phyloP scores from a whole-genome alignment of 495 filamentous ascomycete species.

The Viridothelium virens region DNA sequence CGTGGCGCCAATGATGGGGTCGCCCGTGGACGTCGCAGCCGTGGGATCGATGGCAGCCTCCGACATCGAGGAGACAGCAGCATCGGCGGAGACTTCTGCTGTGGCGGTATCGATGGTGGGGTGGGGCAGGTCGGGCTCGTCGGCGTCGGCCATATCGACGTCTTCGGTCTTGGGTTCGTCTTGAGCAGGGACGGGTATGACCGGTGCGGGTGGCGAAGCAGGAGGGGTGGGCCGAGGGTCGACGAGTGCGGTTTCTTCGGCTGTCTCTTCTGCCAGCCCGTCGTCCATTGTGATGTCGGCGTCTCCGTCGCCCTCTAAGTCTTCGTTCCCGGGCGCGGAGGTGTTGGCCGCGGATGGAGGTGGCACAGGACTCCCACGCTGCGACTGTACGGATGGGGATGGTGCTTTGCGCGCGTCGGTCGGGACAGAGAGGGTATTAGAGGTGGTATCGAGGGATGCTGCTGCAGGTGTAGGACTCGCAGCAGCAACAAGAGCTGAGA shows the following conservation, averaged over 20 bases:
- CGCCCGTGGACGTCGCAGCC: neutral
- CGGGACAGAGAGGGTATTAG: neutral
- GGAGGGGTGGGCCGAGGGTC: neutral
- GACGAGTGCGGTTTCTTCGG: neutral
- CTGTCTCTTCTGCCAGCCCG: constrained; percentile 6
- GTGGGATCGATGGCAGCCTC: constrained; percentile 16
- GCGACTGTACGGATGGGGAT: constrained; percentile 6
- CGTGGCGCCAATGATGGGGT: neutral
- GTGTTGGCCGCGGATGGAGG: neutral
- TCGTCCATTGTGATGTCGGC: constrained; percentile 12
- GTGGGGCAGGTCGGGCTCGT: neutral
- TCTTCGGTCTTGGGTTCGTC: neutral
- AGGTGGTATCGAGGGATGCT: neutral
- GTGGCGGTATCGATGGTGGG: neutral
- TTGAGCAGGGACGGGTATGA: too few species aligned
- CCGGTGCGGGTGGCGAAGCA: neutral
- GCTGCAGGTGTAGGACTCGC: constrained; percentile 36
- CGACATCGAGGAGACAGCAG: constrained; percentile 11
- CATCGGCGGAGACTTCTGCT: constrained; percentile 27
- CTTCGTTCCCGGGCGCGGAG: constrained; percentile 41
- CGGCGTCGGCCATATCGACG: constrained; percentile 11
- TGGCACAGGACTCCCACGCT: constrained; percentile 3
- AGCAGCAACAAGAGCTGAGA: neutral
- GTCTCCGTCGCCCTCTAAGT: constrained; percentile 52
- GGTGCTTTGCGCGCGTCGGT: constrained; percentile 2